Conservation (phyloP, 371 early-diverging fungal genomes). For the Fennellomyces sp. region DNA sequence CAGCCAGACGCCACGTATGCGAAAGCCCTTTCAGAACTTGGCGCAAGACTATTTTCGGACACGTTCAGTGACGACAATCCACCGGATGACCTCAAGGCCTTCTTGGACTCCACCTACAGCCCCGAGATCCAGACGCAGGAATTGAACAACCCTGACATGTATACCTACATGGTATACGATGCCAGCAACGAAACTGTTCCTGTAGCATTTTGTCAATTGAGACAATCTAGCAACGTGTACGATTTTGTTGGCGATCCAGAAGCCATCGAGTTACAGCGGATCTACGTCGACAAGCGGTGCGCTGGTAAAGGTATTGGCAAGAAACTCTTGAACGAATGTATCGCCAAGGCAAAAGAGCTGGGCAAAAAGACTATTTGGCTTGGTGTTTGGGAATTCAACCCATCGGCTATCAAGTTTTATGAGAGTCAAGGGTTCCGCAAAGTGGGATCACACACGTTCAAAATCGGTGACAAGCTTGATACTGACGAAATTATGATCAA, state of each 20-base stretch:
- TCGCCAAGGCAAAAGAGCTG: constrained; percentile 14
- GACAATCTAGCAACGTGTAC: constrained; percentile 16
- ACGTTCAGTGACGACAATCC: constrained; percentile 20
- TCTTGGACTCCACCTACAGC: constrained; percentile 17
- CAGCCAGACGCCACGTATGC: constrained; percentile 13
- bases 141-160: constrained; percentile 19
- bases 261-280: constrained; percentile 30
- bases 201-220: constrained; percentile 29
- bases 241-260: constrained; percentile 25
- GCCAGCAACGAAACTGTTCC: constrained; percentile 3
- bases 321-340: constrained; percentile 6
- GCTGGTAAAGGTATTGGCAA: constrained; percentile 28
- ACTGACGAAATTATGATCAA: constrained; percentile 29
- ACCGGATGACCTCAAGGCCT: constrained; percentile 17
- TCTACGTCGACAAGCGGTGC: constrained; percentile 28
- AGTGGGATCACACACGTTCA: constrained; percentile 29
- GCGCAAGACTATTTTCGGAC: constrained; percentile 15
- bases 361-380: constrained; percentile 35
- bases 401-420: constrained; percentile 28
- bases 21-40: constrained; percentile 16
- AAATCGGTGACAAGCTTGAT: constrained; percentile 25
- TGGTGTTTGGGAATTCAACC: constrained; percentile 41
- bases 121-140: constrained; percentile 20
- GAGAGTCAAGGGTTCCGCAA: constrained; percentile 20
- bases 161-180: constrained; percentile 23